Evolutionary conservation across 805 yeast species (phyloP), one percentile per base, ranked within the genome.

Genomic region (Cyberlindnera galapagoensis): DNA sequence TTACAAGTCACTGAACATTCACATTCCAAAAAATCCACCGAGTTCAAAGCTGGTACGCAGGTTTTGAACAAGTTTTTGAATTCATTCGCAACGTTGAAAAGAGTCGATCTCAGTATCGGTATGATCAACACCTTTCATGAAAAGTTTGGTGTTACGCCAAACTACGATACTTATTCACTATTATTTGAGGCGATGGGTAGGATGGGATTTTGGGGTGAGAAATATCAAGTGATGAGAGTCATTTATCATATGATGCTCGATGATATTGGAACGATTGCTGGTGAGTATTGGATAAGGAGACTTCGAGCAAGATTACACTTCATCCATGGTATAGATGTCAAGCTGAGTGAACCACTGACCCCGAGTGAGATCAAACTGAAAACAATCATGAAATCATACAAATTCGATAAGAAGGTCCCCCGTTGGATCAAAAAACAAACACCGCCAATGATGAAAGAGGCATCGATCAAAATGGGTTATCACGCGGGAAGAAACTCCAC

Each of bases 51-150:
- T 38, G 38, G 18, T 34, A 50, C 25, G 13, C 29, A 30, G 9
- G 38, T 27, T 6, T 18, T 65, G 32, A 59, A 65, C 25, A 24
- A 42, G 8, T 54, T 62, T 32, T 28, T 65, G 18, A 42, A 49
- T 6, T 28, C 30, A 6, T 56, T 63, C 30, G 48, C 62, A 2
- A 39, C 49, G 4, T 33, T 38, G 4, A 67, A 63, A 12, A 48
- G 63, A 33, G 41, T 61, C 3, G 69, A 65, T 40, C 34, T 63
- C 23, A 44, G 58, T 1, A 22, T 60, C 7, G 48, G 59, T 15
- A 49, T 55, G 1, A 44, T 57, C 19, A 58, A 62, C 29, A 54
- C 59, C 3, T 60, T 60, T 27, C 31, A 34, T 3, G 24, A 40
- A 7, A 38, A 42, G 18, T 55, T 45, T 24, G 34, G 42, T 9